These are phyloP conservation scores for Stephania yunnanensis DNA, from an alignment of 164 flowering plant species.

Conservation along the genomic window DNA sequence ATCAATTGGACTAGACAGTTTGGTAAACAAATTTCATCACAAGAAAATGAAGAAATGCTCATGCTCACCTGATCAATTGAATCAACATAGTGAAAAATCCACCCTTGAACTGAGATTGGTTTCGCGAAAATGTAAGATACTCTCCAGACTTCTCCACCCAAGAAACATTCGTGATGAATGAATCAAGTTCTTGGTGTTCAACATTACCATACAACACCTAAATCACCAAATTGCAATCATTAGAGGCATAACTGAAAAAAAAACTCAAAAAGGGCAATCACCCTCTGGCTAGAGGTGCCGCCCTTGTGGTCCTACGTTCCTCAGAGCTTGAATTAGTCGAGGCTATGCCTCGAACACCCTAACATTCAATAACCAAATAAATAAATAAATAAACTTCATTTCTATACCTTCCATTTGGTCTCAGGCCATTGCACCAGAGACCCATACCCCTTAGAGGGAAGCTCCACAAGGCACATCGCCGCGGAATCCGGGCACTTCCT, in stretches of 20 bases:
- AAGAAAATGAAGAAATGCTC: background rate
- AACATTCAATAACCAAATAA: background rate
- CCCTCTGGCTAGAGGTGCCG: too few species aligned
- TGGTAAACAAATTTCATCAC: background rate
- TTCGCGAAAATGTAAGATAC: conserved; percentile 65
- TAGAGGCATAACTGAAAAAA: background rate
- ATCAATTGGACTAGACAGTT: background rate
- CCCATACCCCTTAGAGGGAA: conserved; percentile 71
- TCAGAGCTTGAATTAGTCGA: too few species aligned
- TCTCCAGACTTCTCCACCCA: conserved; percentile 69
- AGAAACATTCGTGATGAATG: conserved; percentile 45
- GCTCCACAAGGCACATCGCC: conserved; percentile 80
- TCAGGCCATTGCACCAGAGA: conserved; percentile 76
- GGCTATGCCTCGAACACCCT: too few species aligned
- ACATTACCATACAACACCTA: conserved; percentile 74
- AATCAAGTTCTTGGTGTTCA: conserved; percentile 82
- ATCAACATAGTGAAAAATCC: conserved; percentile 78
- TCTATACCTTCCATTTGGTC: conserved; percentile 71
- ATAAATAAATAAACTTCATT: background rate
- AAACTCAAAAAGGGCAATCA: background rate
- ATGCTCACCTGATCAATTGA: conserved; percentile 73
- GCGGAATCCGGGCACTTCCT: conserved; percentile 74
- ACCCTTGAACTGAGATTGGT: conserved; percentile 59
- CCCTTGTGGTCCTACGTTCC: too few species aligned
- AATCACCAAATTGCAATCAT: conserved; percentile 13